phyloP scores from a whole-genome alignment of 805 yeast species.

The Kodamaea leandrae region DNA sequence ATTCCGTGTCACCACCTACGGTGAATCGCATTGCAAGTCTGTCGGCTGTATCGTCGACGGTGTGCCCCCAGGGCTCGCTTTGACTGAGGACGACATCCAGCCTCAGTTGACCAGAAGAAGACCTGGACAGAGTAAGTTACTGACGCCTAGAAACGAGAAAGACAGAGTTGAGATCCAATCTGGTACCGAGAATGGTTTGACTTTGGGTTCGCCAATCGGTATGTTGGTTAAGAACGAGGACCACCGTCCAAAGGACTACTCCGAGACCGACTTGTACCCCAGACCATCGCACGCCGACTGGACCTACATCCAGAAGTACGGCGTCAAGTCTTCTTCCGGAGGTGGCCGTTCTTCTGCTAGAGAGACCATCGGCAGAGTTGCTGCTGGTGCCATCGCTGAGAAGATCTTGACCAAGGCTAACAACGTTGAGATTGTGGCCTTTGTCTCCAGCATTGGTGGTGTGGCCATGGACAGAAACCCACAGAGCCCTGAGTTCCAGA shows the following conservation, averaged over 20 bases:
- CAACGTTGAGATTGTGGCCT: conserved; percentile 91
- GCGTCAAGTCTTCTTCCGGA: conserved; percentile 90
- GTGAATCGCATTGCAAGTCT: conserved; percentile 95
- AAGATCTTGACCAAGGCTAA: conserved; percentile 75
- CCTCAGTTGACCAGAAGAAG: conserved; percentile 96
- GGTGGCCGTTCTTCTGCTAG: conserved; percentile 98
- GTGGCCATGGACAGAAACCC: conserved; percentile 75
- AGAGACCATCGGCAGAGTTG: conserved; percentile 98
- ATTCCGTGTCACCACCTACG: conserved; percentile 84
- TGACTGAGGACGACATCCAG: conserved; percentile 85
- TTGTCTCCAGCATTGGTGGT: conserved; percentile 89
- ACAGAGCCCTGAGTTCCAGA: conserved; percentile 58
- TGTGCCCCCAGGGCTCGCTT: conserved; percentile 89
- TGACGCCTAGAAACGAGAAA: conserved; percentile 96
- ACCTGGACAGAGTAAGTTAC: conserved; percentile 91
- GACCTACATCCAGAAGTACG: conserved; percentile 88
- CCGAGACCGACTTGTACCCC: conserved; percentile 92
- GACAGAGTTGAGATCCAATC: conserved; percentile 91
- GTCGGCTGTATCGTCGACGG: conserved; percentile 99
- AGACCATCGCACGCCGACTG: conserved; percentile 98
- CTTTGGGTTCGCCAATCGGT: conserved; percentile 94
- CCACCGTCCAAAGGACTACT: conserved; percentile 94
- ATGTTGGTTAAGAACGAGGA: conserved; percentile 93
- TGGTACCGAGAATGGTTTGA: conserved; percentile 87
- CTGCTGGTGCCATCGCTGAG: conserved; percentile 98